Base-by-base conservation (phyloP, 148 eudicot species). In the Agrostemma githago region DNA sequence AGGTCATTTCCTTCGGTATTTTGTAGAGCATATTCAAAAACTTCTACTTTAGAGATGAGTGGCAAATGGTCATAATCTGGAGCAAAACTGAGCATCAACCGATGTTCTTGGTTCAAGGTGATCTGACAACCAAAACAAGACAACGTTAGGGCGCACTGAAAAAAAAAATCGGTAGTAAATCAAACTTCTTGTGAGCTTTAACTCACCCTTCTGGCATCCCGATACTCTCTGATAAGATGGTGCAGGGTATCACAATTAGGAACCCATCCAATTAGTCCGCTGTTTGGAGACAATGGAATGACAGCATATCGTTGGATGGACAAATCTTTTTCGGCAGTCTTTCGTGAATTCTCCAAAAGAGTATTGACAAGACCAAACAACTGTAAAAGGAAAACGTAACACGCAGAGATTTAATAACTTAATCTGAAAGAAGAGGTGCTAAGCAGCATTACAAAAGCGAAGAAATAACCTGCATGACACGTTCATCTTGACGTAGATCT, bases 401-500 rank as follows among this genome's bases (percentile, higher is more conserved):
- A 14, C 64, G 51, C 44, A 21, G 59, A 37, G 63, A 71, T 59
- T 56, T 42, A 62, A 68, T n/a, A 12, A 19, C 12, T 57, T 54
- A 40, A 54, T 53, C 60, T 40, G 46, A 38, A 34, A 56, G 72
- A 8, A 14, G 17, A 59, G 5, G 41, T 19, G 19, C 11, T 17
- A 62, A 12, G 41, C 38, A 73, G 44, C 41, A 76, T 44, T 54
- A 63, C 15, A 9, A 14, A 14, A 60, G 37, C 59, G 12, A 66
- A 62, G 59, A 39, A 73, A 42, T 21, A 70, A 96, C 99, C 96
- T 96, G 99, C 99, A 96, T 96, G 76, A 92, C 99, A 62, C 99
- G 97, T 83, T 96, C 99, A 84, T 96, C 99, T 84, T 96, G 99
- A 78, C 99, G 97, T 54, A 96, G 78, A 79, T 96, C 99, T 84